A percentile compares a stretch with the other conserved stretches of the same genome.
phyloP scores from a whole-genome alignment of 108 stramenopile species.

The Epithemia pelagica region DNA sequence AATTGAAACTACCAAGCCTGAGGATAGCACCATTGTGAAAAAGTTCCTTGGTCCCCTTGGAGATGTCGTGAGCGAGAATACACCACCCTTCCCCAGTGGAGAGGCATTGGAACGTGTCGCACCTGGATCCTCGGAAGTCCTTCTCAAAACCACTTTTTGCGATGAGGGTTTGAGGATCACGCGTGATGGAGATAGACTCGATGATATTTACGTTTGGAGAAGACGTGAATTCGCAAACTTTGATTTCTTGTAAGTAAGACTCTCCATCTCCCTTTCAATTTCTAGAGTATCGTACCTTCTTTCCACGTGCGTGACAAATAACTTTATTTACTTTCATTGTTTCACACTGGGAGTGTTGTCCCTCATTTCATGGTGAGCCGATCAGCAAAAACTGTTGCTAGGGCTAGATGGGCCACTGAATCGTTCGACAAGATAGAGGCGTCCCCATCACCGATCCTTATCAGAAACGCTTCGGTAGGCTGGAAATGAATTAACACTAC shows the following conservation, averaged over 20 bases:
- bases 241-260: conserved; percentile 14
- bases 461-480: too few species aligned
- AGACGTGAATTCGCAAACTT: conserved; percentile 44
- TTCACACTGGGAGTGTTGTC: too few species aligned
- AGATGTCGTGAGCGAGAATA: conserved; percentile 39
- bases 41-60: conserved; percentile 59
- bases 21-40: conserved; percentile 58
- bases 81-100: conserved; percentile 71
- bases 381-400: too few species aligned
- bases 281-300: too few species aligned
- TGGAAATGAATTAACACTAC: too few species aligned
- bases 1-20: conserved; percentile 75
- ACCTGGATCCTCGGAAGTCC: conserved; percentile 64
- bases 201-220: conserved; percentile 68
- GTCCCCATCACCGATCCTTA: too few species aligned
- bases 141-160: conserved; percentile 66
- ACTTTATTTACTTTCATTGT: too few species aligned
- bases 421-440: too few species aligned
- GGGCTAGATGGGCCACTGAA: too few species aligned
- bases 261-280: too few species aligned
- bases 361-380: too few species aligned
- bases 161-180: conserved; percentile 69
- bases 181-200: conserved; percentile 45
- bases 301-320: too few species aligned
- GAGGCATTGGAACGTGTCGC: conserved; percentile 57